phyloP scores from a whole-genome alignment of 192 early-diverging fungal species.

The Funneliformis geosporum region DNA sequence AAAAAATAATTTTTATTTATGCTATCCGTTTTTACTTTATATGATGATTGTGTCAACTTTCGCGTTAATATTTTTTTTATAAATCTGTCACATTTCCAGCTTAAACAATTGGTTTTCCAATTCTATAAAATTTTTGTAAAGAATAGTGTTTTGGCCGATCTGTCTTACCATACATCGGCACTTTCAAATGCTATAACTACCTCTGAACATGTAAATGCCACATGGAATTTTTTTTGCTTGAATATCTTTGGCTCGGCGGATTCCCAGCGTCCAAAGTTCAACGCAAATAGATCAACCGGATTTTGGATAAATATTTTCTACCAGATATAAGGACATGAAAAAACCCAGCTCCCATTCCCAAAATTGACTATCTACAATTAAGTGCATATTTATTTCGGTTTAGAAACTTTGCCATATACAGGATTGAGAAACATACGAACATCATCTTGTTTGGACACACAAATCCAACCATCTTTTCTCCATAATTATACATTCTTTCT shows the following conservation, averaged over 20 bases:
- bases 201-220: not conserved
- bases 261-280: not conserved
- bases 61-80: not conserved
- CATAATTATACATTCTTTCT: too few species aligned
- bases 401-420: too few species aligned
- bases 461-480: too few species aligned
- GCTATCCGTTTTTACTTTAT: too few species aligned
- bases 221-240: not conserved
- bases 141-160: not conserved
- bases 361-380: too few species aligned
- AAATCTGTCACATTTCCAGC: not conserved
- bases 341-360: too few species aligned
- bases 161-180: not conserved
- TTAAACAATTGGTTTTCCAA: not conserved
- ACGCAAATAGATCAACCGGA: not conserved
- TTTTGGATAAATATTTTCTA: not conserved
- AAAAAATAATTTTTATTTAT: too few species aligned
- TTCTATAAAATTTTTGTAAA: not conserved
- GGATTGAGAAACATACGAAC: too few species aligned
- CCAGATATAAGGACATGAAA: too few species aligned
- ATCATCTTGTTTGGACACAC: too few species aligned
- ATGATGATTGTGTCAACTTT: too few species aligned
- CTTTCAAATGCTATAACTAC: not conserved
- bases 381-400: too few species aligned
- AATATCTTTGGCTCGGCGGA: not conserved